A percentile compares a stretch with the other conserved stretches of the same genome.
Conservation (phyloP, 805 yeast species). For the Saturnispora diversa region DNA sequence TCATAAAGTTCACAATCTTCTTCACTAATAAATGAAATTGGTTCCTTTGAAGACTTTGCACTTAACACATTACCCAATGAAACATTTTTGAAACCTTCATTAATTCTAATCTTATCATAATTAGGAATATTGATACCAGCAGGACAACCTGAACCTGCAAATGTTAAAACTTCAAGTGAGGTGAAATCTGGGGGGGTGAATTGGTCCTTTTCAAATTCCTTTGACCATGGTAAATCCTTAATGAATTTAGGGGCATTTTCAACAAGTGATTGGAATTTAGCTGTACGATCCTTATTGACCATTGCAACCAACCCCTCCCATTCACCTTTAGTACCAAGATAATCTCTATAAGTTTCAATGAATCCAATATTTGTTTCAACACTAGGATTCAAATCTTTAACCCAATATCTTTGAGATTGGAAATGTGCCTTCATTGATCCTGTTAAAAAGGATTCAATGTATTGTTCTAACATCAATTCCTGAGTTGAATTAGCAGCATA, state of each 20-base stretch:
- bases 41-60: constrained; percentile 63
- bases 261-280: constrained; percentile 66
- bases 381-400: constrained; percentile 72
- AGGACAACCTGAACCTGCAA: constrained; percentile 85
- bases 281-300: constrained; percentile 82
- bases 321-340: constrained; percentile 86
- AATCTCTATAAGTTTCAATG: constrained; percentile 89
- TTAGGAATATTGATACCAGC: constrained; percentile 92
- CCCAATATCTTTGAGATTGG: constrained; percentile 80
- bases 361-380: constrained; percentile 82
- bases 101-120: constrained; percentile 81
- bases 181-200: constrained; percentile 92
- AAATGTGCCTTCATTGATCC: constrained; percentile 84
- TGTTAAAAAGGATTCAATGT: constrained; percentile 62
- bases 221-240: constrained; percentile 66
- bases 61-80: constrained; percentile 79
- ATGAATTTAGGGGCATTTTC: constrained; percentile 58
- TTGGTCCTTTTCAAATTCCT: constrained; percentile 68
- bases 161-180: constrained; percentile 79
- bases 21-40: constrained; percentile 55
- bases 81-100: constrained; percentile 81
- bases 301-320: constrained; percentile 90
- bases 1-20: constrained; percentile 50
- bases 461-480: constrained; percentile 52
- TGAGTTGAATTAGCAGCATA: constrained; percentile 71